Base-by-base conservation (phyloP, 192 early-diverging fungal species). In the Coemansia sp. region DNA sequence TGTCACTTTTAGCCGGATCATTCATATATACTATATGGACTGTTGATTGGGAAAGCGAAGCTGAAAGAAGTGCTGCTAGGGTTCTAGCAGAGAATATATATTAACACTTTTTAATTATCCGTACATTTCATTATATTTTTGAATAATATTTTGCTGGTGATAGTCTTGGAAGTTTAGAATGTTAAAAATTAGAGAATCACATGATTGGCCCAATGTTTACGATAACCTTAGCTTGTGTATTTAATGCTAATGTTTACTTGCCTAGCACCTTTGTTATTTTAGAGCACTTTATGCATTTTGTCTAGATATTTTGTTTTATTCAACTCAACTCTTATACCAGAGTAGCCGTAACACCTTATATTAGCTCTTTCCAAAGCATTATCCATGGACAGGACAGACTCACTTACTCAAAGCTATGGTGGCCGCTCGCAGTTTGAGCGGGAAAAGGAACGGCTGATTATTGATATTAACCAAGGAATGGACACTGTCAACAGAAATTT, bases 401-500 rank as follows among this genome's bases (percentile, higher is more conserved):
- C 69, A 14, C 57, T 68, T 4, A 66, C 72, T 5, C 43, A 65
- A 4, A 32, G 39, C 25, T 67, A 68, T 20, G 72, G 68, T 4
- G 39, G 45, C 1, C 71, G 77, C 11, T 55, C 73, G 17, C 78
- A 81, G 57, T 81, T 63, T 63, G 78, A 81, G 70, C 78, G 78
- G 53, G 72, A 81, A 39, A 81, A 81, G 61, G 78, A 81, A 57
- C 55, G 78, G 22, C 70, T 81, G 11, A 70, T 81, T 38, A 60
- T 70, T 38, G 78, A 81, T 16, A 81, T 75, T 14, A 82, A 82
- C 69, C 72, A 77, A 65, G 68, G 72, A 1, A 73, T 82, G 71
- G 80, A 82, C 32, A 60, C 54, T 0, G 71, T 74, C 43, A 82
- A 77, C 65, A 60, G 72, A 25, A 71, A 77, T 51, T 50, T 82